A percentile compares a stretch with the other conserved stretches of the same genome.
Evolutionary conservation across 352 stramenopile species (phyloP).

Genomic region (Phytophthora multivora): DNA sequence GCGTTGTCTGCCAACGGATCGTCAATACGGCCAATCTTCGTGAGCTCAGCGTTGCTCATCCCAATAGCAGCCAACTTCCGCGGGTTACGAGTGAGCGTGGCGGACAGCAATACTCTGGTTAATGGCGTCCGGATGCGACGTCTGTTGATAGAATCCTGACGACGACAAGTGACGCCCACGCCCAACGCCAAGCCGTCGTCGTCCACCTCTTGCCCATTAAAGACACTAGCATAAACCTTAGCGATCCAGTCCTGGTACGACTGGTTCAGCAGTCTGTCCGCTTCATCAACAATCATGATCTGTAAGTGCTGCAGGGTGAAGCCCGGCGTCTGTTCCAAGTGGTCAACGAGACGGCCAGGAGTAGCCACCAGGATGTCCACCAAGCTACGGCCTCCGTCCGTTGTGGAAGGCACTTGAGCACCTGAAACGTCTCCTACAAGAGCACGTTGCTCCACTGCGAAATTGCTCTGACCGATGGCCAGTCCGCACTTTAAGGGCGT

Average conservation of each 20-base stretch:
- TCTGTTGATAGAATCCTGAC: slow-evolving; percentile 81
- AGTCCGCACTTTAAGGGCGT: slow-evolving; percentile 91
- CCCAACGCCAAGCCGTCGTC: slow-evolving; percentile 26
- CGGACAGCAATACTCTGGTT: slow-evolving; percentile 97
- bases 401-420: slow-evolving; percentile 6
- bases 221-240: slow-evolving; percentile 90
- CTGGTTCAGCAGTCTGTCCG: slow-evolving; percentile 96
- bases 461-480: slow-evolving; percentile 92
- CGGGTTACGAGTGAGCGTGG: slow-evolving; percentile 97
- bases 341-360: slow-evolving; percentile 96
- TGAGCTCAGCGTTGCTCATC: slow-evolving; percentile 95
- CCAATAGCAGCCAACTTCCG: slow-evolving; percentile 94
- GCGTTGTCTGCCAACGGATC: slow-evolving; percentile 73
- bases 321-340: slow-evolving; percentile 96
- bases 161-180: slow-evolving; percentile 60
- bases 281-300: slow-evolving; percentile 98
- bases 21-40: slow-evolving; percentile 78
- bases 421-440: slow-evolving; percentile 54
- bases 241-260: slow-evolving; percentile 98
- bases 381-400: slow-evolving; percentile 73
- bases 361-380: slow-evolving; percentile 98
- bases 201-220: slow-evolving; percentile 63
- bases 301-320: slow-evolving; percentile 97
- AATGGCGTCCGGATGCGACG: slow-evolving; percentile 85
- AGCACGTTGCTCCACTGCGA: slow-evolving; percentile 74